phyloP scores from a whole-genome alignment of 208 protist species.

The Trypanosoma avium region DNA sequence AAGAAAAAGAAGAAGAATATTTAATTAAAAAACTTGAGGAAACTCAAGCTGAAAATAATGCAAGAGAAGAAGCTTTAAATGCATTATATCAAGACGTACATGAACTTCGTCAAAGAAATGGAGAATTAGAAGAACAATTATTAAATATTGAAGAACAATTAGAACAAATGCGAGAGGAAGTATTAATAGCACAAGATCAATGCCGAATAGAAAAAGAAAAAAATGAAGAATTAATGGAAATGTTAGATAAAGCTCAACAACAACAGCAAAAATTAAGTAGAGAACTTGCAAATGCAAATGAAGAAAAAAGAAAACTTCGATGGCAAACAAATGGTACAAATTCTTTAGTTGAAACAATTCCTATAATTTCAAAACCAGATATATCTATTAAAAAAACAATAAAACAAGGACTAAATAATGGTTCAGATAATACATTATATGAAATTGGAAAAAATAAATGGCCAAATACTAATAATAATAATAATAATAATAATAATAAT shows the following conservation, averaged over 20 bases:
- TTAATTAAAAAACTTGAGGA: conserved; percentile 6
- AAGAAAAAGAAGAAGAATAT: too few relatives aligned
- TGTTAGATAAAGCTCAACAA: not conserved
- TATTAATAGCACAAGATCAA: not conserved
- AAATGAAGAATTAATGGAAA: conserved; percentile 3
- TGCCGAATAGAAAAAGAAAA: not conserved
- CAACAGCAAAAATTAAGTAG: conserved; percentile 5
- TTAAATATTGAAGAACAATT: conserved; percentile 9
- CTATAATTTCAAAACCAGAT: not conserved
- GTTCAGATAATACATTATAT: not conserved
- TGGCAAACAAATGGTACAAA: not conserved
- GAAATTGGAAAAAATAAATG: not conserved
- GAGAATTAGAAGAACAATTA: conserved; percentile 20
- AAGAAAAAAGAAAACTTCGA: conserved; percentile 4
- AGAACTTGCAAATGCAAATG: conserved; percentile 16
- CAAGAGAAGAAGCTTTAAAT: conserved; percentile 45
- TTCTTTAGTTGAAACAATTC: not conserved
- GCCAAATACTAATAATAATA: not conserved
- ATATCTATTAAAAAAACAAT: not conserved
- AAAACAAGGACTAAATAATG: too few relatives aligned
- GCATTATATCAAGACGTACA: conserved; percentile 43
- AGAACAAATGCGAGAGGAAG: not conserved
- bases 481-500: not conserved
- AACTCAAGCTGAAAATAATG: conserved; percentile 24
- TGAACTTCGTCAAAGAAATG: conserved; percentile 29